A percentile compares a stretch with the other conserved stretches of the same genome.
These are phyloP conservation scores for Ganoderma multipileum DNA, from an alignment of 1,284 basidiomycete species.

Conservation along the genomic window DNA sequence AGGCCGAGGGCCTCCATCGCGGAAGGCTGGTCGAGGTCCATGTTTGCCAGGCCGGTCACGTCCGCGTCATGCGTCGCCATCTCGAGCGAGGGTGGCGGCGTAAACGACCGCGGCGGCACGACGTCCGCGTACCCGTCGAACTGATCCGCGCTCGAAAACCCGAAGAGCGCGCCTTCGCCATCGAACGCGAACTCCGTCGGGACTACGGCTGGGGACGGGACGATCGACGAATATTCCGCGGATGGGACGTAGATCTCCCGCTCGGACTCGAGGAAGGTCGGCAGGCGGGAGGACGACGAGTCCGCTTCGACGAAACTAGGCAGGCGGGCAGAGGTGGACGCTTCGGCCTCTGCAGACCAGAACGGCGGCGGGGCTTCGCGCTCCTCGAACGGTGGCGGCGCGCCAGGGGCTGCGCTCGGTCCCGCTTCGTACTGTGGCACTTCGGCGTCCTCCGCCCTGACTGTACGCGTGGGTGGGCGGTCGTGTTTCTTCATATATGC, in stretches of 20 bases:
- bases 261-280: slow-evolving; percentile 78
- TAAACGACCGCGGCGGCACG: slow-evolving; percentile 54
- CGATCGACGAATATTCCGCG: slow-evolving; percentile 45
- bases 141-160: slow-evolving; percentile 70
- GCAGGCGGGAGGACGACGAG: slow-evolving; percentile 65
- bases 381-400: slow-evolving; percentile 84
- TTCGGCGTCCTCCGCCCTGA: slow-evolving; percentile 71
- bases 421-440: slow-evolving; percentile 75
- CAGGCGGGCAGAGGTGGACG: slow-evolving; percentile 57
- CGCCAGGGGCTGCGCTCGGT: slow-evolving; percentile 68
- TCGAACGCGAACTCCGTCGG: slow-evolving; percentile 48
- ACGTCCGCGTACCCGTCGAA: slow-evolving; percentile 81
- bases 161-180: slow-evolving; percentile 78
- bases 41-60: slow-evolving; percentile 67
- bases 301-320: slow-evolving; percentile 57
- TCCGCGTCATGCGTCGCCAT: slow-evolving; percentile 72
- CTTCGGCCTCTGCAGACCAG: slow-evolving; percentile 59
- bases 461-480: slow-evolving; percentile 72
- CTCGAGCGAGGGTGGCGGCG: slow-evolving; percentile 75
- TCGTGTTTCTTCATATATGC: slow-evolving; percentile 88
- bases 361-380: slow-evolving; percentile 82
- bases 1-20: slow-evolving; percentile 65
- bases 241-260: slow-evolving; percentile 68
- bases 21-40: slow-evolving; percentile 52
- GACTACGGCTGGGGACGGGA: slow-evolving; percentile 41